Percentiles rank a stretch among this genome's conserved stretches.
These are phyloP conservation scores for Pelargonium citronellum DNA, from an alignment of 441 rosid genomes.

Conservation along the genomic window DNA sequence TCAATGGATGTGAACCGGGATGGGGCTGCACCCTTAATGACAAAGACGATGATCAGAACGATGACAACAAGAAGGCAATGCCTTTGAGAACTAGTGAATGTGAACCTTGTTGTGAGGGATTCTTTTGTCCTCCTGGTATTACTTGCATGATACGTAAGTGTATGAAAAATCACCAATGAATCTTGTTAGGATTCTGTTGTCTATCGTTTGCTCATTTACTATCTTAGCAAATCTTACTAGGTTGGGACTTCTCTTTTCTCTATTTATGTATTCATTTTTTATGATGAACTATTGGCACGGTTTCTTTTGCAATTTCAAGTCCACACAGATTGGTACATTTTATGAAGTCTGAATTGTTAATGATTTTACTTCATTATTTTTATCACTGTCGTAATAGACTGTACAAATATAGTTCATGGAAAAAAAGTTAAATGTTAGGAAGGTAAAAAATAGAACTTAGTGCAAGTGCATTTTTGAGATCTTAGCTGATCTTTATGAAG, in stretches of 20 bases:
- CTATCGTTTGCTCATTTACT: not conserved
- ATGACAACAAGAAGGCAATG: conserved; percentile 34
- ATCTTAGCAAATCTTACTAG: not conserved
- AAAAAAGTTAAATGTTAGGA: not conserved
- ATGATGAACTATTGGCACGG: not conserved
- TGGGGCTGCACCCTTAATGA: conserved; percentile 49
- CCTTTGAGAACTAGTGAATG: conserved; percentile 45
- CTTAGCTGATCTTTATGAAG: not conserved
- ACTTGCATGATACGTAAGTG: conserved; percentile 62
- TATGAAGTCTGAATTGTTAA: conserved; percentile 1
- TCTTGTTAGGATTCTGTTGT: conserved; percentile 1
- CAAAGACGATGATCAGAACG: conserved; percentile 10
- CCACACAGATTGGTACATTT: not conserved
- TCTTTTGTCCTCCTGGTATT: conserved; percentile 65
- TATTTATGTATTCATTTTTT: not conserved
- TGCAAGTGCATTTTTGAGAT: not conserved
- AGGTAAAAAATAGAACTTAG: not conserved
- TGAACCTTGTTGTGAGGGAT: conserved; percentile 66
- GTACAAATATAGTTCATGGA: not conserved
- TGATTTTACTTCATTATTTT: not conserved
- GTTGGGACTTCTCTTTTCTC: not conserved
- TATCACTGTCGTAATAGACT: not conserved
- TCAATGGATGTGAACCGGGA: conserved; percentile 59
- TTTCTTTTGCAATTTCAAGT: conserved; percentile 5
- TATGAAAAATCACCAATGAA: not conserved